Evolutionary conservation across 2,329 filamentous ascomycete species (phyloP).

Genomic region (Teratosphaeria viscida): DNA sequence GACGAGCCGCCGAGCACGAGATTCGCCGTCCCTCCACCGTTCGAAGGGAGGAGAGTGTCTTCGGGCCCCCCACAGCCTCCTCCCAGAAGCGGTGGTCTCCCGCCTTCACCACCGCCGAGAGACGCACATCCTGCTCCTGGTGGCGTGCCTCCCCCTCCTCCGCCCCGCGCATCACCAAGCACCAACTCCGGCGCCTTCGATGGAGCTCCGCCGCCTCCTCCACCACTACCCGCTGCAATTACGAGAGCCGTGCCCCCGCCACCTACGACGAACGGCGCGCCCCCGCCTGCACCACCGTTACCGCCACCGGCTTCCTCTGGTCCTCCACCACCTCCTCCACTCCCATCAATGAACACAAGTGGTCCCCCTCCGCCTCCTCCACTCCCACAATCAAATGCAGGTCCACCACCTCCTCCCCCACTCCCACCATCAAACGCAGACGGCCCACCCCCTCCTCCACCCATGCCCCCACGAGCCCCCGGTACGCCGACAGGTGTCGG

Average conservation of each 20-base stretch:
- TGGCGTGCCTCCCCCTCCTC: constrained; percentile 26
- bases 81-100: constrained; percentile 47
- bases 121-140: constrained; percentile 48
- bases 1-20: constrained; percentile 48
- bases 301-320: constrained; percentile 21
- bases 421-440: constrained; percentile 23
- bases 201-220: constrained; percentile 23
- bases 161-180: constrained; percentile 53
- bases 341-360: constrained; percentile 27
- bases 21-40: constrained; percentile 72
- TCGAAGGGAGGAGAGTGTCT: constrained; percentile 51
- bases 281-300: not conserved
- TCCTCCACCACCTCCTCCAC: constrained; percentile 32
- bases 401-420: constrained; percentile 32
- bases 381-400: constrained; percentile 4
- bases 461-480: constrained; percentile 28
- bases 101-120: constrained; percentile 40
- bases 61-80: constrained; percentile 65
- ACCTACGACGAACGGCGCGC: not conserved
- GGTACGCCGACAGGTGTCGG: constrained; percentile 31
- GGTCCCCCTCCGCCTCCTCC: constrained; percentile 28
- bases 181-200: constrained; percentile 31
- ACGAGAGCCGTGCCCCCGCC: constrained; percentile 5
- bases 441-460: constrained; percentile 27
- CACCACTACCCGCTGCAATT: constrained; percentile 16